Base-by-base conservation (phyloP, 2,329 filamentous ascomycete genomes). In the Trichoderma brevicompactum region DNA sequence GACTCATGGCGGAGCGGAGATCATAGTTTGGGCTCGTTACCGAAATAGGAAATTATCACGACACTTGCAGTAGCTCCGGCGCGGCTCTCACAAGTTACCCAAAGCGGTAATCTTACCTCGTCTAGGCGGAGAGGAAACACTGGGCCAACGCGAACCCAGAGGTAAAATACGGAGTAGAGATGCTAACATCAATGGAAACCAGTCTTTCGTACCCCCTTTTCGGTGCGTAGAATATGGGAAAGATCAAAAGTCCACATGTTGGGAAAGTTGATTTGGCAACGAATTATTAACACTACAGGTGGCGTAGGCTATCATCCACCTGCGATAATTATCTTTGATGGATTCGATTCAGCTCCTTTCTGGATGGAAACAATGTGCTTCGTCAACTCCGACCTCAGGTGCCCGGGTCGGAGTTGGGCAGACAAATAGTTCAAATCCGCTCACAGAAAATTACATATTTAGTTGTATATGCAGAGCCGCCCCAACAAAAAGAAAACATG, bases 21-120 rank as follows among this genome's bases (percentile, higher is more conserved):
- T 17, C 9, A 15, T 46, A 23, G 19, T 3, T 17, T 34, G 46
- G 36, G 46, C 36, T 13, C 19, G n/a, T 61, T 61, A 15, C 58
- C 58, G 10, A 41, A 61, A 41, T 40, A 50, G 58, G 58, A 43
- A 61, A 61, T 52, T 61, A 61, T 52, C 46, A 23, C 58, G 58
- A 61, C 43, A 34, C 41, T 28, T 34, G 58, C 58, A 61, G 38
- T 32, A 61, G 36, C 9, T 9, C 7, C 6, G 28, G 15, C 53
- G 43, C 8, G 23, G 44, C 34, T 49, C 23, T 41, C 17, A 8
- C 46, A 49, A 17, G 10, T 17, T 52, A 41, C 58, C 38, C 6
- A 50, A 52, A 38, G 7, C n/a, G 48, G 46, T 15, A 61, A 52
- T 52, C 36, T 52, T 61, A 36, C 58, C 58, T 61, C 34, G 13